phyloP scores from a whole-genome alignment of 2,329 filamentous ascomycete genomes.

The Piedraia hortae region DNA sequence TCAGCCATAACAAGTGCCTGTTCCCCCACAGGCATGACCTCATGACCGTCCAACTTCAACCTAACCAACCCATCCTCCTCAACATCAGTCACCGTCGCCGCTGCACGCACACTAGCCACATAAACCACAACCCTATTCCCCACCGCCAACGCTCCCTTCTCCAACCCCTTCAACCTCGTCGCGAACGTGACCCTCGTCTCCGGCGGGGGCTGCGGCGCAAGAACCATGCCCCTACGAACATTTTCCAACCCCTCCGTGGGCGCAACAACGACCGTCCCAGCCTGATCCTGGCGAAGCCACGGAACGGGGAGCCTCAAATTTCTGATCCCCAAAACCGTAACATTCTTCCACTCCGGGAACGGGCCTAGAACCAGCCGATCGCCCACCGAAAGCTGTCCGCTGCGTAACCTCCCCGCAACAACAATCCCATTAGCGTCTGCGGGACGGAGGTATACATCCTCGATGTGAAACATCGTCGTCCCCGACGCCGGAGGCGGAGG shows the following conservation, averaged over 20 bases:
- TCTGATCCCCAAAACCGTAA: slow-evolving; percentile 60
- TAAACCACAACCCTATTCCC: slow-evolving; percentile 59
- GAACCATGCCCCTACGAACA: slow-evolving; percentile 37
- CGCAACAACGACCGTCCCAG: slow-evolving; percentile 63
- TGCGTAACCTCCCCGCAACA: slow-evolving; percentile 59
- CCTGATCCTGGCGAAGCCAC: slow-evolving; percentile 50
- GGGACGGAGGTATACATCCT: slow-evolving; percentile 55
- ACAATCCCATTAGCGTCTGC: slow-evolving; percentile 22
- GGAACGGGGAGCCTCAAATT: slow-evolving; percentile 66
- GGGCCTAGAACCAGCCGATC: slow-evolving; percentile 58
- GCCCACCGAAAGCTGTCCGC: slow-evolving; percentile 49
- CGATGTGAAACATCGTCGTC: slow-evolving; percentile 49
- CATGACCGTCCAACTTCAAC: slow-evolving; percentile 1
- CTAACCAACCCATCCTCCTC: slow-evolving; percentile 2
- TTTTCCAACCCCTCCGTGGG: slow-evolving; percentile 13
- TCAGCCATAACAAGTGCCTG: slow-evolving; percentile 46
- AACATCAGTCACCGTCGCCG: slow-evolving; percentile 35
- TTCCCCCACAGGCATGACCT: slow-evolving; percentile 23
- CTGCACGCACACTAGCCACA: slow-evolving; percentile 59
- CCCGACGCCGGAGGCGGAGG: slow-evolving; percentile 18
- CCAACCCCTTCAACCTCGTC: slow-evolving; percentile 38
- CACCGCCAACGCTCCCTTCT: slow-evolving; percentile 33
- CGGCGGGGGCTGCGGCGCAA: slow-evolving; percentile 33
- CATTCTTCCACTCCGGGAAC: slow-evolving; percentile 49
- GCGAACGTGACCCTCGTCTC: slow-evolving; percentile 20